phyloP scores from a whole-genome alignment of 352 stramenopile species.

The Phytophthora sansomeana region DNA sequence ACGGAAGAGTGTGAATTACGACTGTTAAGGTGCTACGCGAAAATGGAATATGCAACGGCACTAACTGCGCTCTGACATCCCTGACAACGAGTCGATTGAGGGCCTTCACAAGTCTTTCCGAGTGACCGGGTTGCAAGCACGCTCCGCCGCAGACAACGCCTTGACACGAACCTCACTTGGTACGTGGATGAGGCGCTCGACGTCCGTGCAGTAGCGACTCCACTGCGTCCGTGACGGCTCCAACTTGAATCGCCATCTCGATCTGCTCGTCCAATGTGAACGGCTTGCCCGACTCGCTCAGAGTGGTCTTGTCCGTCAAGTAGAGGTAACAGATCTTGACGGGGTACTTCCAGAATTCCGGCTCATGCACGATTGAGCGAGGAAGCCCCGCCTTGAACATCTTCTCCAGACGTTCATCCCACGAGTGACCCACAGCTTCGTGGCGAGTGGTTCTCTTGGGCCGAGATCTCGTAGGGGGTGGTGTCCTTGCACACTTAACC shows the following conservation, averaged over 20 bases:
- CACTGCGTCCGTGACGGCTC: background rate
- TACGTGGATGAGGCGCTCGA: background rate
- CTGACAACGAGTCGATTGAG: no score
- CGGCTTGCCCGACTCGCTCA: background rate
- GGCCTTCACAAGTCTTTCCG: no score
- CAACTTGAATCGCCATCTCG: background rate
- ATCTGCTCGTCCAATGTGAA: background rate
- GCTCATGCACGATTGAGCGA: background rate
- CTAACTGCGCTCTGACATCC: no score
- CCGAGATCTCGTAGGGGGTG: no score
- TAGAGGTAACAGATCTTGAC: background rate
- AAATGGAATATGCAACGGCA: no score
- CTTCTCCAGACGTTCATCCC: background rate
- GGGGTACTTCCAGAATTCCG: background rate
- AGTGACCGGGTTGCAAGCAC: no score
- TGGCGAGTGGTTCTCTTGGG: no score
- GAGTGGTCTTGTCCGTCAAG: background rate
- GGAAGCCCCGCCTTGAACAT: background rate
- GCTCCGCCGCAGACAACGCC: background rate
- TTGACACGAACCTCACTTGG: background rate
- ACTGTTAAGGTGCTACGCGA: no score
- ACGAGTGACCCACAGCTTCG: no score
- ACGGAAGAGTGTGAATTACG: no score
- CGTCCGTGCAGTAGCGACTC: background rate
- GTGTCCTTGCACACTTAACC: background rate